A percentile compares a stretch with the other conserved stretches of the same genome.
Conservation (phyloP, 2,329 filamentous ascomycete species). For the Hansfordia pulvinata region DNA sequence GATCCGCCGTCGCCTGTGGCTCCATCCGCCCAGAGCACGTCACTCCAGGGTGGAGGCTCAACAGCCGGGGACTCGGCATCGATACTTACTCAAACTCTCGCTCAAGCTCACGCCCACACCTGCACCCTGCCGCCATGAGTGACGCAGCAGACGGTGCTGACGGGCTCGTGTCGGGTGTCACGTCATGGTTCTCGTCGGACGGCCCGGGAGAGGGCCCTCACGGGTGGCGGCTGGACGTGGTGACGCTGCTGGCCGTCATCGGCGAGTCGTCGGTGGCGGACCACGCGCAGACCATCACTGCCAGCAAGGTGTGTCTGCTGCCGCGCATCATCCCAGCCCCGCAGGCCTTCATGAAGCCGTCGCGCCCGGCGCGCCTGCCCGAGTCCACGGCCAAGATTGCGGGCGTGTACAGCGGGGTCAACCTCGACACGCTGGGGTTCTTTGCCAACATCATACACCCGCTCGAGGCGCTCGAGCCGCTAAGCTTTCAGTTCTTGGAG, state of each 20-base stretch:
- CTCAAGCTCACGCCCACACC: too few species aligned
- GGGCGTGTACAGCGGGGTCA: conserved; percentile 43
- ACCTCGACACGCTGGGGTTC: conserved; percentile 41
- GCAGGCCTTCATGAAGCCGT: conserved; percentile 44
- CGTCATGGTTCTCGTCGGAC: conserved; percentile 17
- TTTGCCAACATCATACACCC: conserved; percentile 48
- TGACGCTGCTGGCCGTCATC: conserved; percentile 49
- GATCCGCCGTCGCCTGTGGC: too few species aligned
- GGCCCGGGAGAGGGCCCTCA: conserved; percentile 17
- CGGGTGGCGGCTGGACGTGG: conserved; percentile 45
- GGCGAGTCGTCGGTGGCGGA: conserved; percentile 45
- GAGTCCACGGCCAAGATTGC: conserved; percentile 38
- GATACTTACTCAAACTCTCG: too few species aligned
- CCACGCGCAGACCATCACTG: conserved; percentile 43
- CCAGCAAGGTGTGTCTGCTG: conserved; percentile 41
- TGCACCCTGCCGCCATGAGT: too few species aligned
- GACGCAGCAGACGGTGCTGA: too few species aligned
- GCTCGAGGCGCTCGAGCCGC: conserved; percentile 32
- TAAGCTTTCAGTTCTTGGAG: conserved; percentile 31
- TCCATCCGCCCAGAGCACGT: too few species aligned
- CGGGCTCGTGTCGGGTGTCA: conserved; percentile 1
- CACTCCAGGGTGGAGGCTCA: too few species aligned
- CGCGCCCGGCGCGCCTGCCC: conserved; percentile 40
- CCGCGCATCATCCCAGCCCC: conserved; percentile 49
- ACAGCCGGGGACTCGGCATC: too few species aligned